Base-by-base conservation (phyloP, 1,284 basidiomycete species). In the Microbotryum intermedium region DNA sequence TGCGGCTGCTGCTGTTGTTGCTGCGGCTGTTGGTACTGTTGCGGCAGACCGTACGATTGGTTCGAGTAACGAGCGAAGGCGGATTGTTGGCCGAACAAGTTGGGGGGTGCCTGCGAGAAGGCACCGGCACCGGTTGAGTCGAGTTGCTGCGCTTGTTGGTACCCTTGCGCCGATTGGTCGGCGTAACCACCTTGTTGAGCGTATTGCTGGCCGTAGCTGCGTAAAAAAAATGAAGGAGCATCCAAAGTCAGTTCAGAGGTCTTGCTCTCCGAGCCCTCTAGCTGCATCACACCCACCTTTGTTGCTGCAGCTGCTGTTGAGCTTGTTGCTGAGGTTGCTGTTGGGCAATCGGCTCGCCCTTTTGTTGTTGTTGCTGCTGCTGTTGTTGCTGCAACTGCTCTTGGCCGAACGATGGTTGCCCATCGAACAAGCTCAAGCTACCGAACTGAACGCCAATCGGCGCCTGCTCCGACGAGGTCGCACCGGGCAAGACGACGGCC, bases 61-160 rank as follows among this genome's bases (percentile, higher is more conserved):
- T 60, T 60, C 4, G 55, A 50, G 61, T 65, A 65, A 46, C 64
- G 61, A 46, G 61, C 59, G 56, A 68, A 68, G 23, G 66, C 59
- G 21, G 58, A 58, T 20, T 50, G 29, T 53, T 65, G 66, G 39
- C 49, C 58, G 59, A 61, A 67, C 30, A 59, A 51, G 62, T 67
- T 67, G 45, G 65, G 65, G 45, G 60, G 60, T n/a, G 60, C 60
- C 48, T 66, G 65, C 58, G 61, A 62, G 61, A 55, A 66, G 26
- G 46, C 46, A 30, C 50, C 50, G 34, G 34, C 34, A 39, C 34
- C 34, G 58, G 45, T 29, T 52, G 54, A 8, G 34, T 50, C 46
- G 50, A 48, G 58, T 59, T 56, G 34, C 51, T 57, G 55, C 9
- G 21, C 16, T 18, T 29, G 16, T 42, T 30, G 6, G 44, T 26